A percentile compares a stretch with the other conserved stretches of the same genome.
These are phyloP conservation scores for Lachnum nothofagi DNA, from an alignment of 2,329 filamentous ascomycete genomes.

Conservation along the genomic window DNA sequence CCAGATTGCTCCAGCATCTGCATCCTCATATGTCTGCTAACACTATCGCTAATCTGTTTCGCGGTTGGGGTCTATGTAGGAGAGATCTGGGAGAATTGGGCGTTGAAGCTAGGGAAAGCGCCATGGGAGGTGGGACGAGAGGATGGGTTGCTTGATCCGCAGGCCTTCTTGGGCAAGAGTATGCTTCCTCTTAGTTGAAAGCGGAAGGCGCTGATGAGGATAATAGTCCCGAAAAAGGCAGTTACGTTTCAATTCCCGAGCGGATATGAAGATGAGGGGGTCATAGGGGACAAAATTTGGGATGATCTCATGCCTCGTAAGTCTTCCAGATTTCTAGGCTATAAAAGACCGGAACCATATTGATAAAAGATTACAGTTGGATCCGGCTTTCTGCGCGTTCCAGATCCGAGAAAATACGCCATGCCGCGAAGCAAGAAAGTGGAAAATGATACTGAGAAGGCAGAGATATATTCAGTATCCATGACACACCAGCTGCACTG, in stretches of 20 bases:
- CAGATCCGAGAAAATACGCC: conserved; percentile 26
- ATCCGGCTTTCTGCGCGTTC: conserved; percentile 27
- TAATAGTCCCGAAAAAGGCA: conserved; percentile 21
- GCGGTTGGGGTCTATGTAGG: conserved; percentile 14
- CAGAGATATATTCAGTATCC: conserved; percentile 28
- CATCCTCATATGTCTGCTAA: conserved; percentile 4
- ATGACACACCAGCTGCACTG: conserved; percentile 30
- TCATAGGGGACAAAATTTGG: conserved; percentile 26
- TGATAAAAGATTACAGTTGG: conserved; percentile 21
- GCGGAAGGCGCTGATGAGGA: background rate
- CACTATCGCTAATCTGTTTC: conserved; percentile 9
- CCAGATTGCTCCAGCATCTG: background rate
- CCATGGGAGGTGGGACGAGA: conserved; percentile 4
- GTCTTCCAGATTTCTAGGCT: background rate
- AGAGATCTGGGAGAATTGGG: conserved; percentile 11
- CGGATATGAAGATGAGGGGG: conserved; percentile 22
- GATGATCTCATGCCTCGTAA: conserved; percentile 28
- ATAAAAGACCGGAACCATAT: background rate
- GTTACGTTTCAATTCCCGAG: conserved; percentile 27
- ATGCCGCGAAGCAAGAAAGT: conserved; percentile 27
- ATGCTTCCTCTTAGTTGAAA: conserved; percentile 1
- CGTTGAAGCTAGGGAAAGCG: background rate
- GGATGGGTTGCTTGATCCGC: conserved; percentile 14
- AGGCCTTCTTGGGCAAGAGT: conserved; percentile 20
- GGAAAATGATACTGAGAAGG: conserved; percentile 21